Evolutionary conservation across 805 yeast genomes (phyloP), one percentile per base, ranked within the genome.

Genomic region (Pichia cephalocereana): DNA sequence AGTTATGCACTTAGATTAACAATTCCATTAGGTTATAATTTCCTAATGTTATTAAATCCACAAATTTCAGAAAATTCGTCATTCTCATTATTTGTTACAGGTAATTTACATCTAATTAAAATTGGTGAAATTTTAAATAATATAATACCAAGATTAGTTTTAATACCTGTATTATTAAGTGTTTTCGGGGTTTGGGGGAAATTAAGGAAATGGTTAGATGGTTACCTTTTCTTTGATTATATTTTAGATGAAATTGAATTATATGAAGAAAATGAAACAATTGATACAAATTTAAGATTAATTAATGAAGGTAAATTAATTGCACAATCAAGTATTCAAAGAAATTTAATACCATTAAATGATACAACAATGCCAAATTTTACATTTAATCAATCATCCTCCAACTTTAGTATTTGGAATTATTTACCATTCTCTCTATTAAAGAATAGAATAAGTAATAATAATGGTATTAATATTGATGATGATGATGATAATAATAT

Each of bases 1-100:
- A 83, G 85, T 57, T 86, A 87, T 57, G 80, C 86, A 18, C 83
- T 90, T 45, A 79, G 96, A 53, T 69, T 87, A 60, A 85, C 95
- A 0, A 81, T 87, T 12, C 96, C 96, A 11, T 69, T 87, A 52
- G 79, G 86, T 27, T 87, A 83, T 66, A 87, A 87, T 64, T 87
- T 84, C 60, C 63, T 86, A 48, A 83, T 85, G 45, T 68, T 87
- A 46, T 73, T 83, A 49, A 72, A 79, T 43, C 37, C 37, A 4
- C 8, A 14, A 14, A 30, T 28, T 15, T 44, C 60, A 2, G 46
- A 55, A 7, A 52, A 59, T 32, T 54, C 64, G 11, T 49, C 55
- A 32, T 57, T 63, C 26, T 70, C 80, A 2, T 67, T 71, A 12
- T 87, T 87, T 63, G 88, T 86, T 51, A 95, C 93, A 8, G 70